These are phyloP conservation scores for Cladorrhinum samala DNA, from an alignment of 495 filamentous ascomycete species.

Conservation along the genomic window DNA sequence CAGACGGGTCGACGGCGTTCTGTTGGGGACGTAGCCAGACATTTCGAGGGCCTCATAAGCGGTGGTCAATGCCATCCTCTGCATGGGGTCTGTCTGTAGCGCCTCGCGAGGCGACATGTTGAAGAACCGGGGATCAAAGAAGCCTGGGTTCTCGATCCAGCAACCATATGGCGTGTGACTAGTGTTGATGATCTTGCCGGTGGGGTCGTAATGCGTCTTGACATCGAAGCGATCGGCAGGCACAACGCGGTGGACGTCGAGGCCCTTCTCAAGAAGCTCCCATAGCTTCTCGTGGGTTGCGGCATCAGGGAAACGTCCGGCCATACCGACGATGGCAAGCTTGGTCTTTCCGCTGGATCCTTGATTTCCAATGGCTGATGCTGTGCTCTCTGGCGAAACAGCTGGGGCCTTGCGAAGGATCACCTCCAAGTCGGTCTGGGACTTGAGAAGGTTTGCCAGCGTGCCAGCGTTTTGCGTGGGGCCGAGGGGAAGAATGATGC, in stretches of 20 bases:
- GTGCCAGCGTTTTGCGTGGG: slow-evolving; percentile 45
- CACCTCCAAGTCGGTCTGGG: slow-evolving; percentile 36
- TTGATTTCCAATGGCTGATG: slow-evolving; percentile 37
- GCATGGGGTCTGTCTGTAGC: slow-evolving; percentile 81
- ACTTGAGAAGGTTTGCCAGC: slow-evolving; percentile 34
- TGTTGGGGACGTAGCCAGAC: slow-evolving; percentile 81
- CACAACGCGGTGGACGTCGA: slow-evolving; percentile 52
- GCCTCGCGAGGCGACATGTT: slow-evolving; percentile 95
- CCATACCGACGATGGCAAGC: slow-evolving; percentile 72
- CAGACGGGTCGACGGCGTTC: slow-evolving; percentile 75
- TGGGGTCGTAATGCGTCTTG: slow-evolving; percentile 69
- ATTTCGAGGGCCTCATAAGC: slow-evolving; percentile 90
- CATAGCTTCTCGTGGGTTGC: slow-evolving; percentile 61
- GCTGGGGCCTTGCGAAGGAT: slow-evolving; percentile 30
- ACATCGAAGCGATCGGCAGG: slow-evolving; percentile 74
- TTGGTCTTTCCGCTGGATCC: slow-evolving; percentile 34
- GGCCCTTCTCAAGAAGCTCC: slow-evolving; percentile 64
- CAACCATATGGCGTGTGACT: slow-evolving; percentile 80
- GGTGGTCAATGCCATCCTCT: slow-evolving; percentile 73
- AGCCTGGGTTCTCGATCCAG: slow-evolving; percentile 79
- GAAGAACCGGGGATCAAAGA: slow-evolving; percentile 88
- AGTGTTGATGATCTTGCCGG: slow-evolving; percentile 71
- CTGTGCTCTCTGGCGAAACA: slow-evolving; percentile 27
- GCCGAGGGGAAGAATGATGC: slow-evolving; percentile 48
- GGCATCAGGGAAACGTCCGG: slow-evolving; percentile 68